Base-by-base conservation (phyloP, 164 flowering plant species). In the Nymphaea colorata region DNA sequence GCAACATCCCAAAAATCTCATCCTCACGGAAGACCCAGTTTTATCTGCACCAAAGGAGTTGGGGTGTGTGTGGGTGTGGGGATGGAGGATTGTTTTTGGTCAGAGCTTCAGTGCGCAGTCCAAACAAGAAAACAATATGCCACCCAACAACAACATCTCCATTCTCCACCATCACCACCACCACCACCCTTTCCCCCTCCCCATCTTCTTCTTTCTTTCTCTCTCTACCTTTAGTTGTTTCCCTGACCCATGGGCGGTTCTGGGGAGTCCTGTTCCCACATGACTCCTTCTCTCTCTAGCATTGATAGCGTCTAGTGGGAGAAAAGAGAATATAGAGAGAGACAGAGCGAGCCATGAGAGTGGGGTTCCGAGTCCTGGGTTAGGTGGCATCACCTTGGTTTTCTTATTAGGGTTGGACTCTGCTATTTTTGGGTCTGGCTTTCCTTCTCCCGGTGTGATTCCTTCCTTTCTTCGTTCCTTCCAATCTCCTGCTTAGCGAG, bases 351-450 rank as follows among this genome's bases (percentile, higher is more conserved):
- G 14, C 57, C 15, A 51, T 51, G 57, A 51, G 14, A 51, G 59
- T 47, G 43, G 44, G 55, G 44, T 53, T 69, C 42, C 53, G 57
- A 53, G 8, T 67, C 43, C 69, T 67, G 67, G 25, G 36, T 42
- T 16, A 44, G 70, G 64, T 70, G 57, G 55, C 44, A n/a, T 10
- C 12, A 51, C 36, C 14, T 51, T 51, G 57, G 57, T 51, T 51
- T 51, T 51, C 57, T 51, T 7, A 51, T 51, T 51, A 15, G 14
- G 57, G 57, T 51, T 51, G 57, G 57, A 51, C 57, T 7, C 57
- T 15, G 57, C 57, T 51, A 51, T 51, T 51, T 2, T 41, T 59
- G 6, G 25, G n/a, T 12, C 44, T 47, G 53, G 8, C 66, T 44
- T 60, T 17, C 25, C 60, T 65, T 64, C 41, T 42, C 61, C 59